phyloP scores from a whole-genome alignment of 306 rosid species.

The Ormosia semicastrata region DNA sequence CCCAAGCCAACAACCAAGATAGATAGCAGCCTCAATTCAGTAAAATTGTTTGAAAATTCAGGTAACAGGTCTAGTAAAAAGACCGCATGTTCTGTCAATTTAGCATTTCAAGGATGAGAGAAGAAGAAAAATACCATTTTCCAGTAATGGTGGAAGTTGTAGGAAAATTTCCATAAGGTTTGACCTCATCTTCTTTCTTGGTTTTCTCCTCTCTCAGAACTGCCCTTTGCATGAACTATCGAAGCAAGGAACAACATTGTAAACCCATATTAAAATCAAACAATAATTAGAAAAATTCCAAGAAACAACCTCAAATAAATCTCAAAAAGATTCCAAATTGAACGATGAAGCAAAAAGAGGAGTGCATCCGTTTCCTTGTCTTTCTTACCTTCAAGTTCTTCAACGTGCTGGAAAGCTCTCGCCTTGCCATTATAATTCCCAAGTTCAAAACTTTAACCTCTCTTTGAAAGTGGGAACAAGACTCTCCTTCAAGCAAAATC shows the following conservation, averaged over 20 bases:
- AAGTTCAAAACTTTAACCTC: background rate
- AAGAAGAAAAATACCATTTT: slow-evolving; percentile 58
- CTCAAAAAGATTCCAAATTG: background rate
- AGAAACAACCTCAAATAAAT: slow-evolving; percentile 1
- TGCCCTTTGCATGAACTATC: slow-evolving; percentile 90
- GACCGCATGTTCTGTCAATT: background rate
- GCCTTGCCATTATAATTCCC: slow-evolving; percentile 51
- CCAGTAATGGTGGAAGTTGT: slow-evolving; percentile 32
- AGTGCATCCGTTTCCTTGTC: background rate
- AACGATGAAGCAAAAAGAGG: background rate
- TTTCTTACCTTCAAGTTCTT: slow-evolving; percentile 75
- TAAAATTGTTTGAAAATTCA: background rate
- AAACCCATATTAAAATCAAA: background rate
- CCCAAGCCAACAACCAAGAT: background rate
- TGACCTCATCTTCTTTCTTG: slow-evolving; percentile 62
- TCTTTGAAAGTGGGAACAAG: background rate
- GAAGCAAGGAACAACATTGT: background rate
- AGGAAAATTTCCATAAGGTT: slow-evolving; percentile 42
- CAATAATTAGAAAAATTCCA: background rate
- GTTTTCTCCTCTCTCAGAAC: slow-evolving; percentile 56
- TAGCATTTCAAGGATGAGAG: background rate
- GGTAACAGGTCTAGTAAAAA: background rate
- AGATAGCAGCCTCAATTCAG: background rate
- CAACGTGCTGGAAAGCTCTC: slow-evolving; percentile 73
- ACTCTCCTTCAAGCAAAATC: background rate